phyloP scores from a whole-genome alignment of 1,284 basidiomycete genomes.

The Laetiporus sulphureus region DNA sequence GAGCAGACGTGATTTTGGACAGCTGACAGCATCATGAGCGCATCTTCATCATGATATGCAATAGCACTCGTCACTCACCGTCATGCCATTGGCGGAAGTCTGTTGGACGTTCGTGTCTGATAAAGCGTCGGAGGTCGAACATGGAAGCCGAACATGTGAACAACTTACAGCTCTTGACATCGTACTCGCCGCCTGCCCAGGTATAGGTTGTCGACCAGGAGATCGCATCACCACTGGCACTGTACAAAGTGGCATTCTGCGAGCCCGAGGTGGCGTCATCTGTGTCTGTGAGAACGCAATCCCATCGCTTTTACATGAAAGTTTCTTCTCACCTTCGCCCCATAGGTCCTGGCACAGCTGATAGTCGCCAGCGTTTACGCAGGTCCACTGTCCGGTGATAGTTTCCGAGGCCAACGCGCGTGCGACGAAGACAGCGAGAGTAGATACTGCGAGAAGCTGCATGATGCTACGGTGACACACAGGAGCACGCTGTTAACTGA shows the following conservation, averaged over 20 bases:
- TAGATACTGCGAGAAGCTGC: background rate
- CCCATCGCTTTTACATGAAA: background rate
- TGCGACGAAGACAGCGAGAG: background rate
- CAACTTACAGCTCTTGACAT: slow-evolving; percentile 48
- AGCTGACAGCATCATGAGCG: slow-evolving; percentile 26
- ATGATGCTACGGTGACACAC: too few relatives aligned
- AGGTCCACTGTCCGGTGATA: slow-evolving; percentile 32
- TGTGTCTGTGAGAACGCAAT: too few relatives aligned
- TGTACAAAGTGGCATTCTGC: slow-evolving; percentile 42
- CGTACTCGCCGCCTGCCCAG: slow-evolving; percentile 46
- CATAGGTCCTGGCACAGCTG: slow-evolving; percentile 52
- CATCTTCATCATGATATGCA: background rate
- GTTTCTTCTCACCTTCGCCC: slow-evolving; percentile 33
- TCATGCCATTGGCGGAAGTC: slow-evolving; percentile 38
- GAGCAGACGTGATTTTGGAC: slow-evolving; percentile 34
- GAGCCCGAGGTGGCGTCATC: slow-evolving; percentile 45
- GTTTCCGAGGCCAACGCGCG: background rate
- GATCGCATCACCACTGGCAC: slow-evolving; percentile 32
- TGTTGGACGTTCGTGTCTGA: slow-evolving; percentile 40
- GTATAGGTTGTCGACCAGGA: slow-evolving; percentile 49
- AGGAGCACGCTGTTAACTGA: too few relatives aligned
- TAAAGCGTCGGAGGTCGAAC: background rate
- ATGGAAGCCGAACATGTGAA: background rate
- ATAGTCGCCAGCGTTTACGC: slow-evolving; percentile 38
- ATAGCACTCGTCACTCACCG: slow-evolving; percentile 24